Evolutionary conservation across 306 rosid genomes (phyloP).

Genomic region (Pachyrhizus erosus): DNA sequence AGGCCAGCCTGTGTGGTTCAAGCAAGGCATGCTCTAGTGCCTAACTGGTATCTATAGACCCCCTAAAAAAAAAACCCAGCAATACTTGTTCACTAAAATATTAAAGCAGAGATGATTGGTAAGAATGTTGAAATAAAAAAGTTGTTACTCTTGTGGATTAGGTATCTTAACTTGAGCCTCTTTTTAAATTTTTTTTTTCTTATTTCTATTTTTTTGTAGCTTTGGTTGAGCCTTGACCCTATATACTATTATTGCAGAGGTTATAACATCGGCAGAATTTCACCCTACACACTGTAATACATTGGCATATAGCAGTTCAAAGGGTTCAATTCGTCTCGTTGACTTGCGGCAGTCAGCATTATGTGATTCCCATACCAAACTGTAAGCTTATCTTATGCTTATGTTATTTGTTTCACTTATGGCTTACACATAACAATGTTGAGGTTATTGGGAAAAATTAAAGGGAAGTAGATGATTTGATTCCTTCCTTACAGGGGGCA

Average conservation of each 20-base stretch:
- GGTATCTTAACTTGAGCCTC: not conserved
- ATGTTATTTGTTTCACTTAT: slow-evolving; percentile 18
- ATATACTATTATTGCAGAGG: slow-evolving; percentile 73
- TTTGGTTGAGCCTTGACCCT: slow-evolving; percentile 34
- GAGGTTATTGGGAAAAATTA: not conserved
- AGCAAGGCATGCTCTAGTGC: not conserved
- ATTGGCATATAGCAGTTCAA: slow-evolving; percentile 97
- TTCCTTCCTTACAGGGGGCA: not conserved
- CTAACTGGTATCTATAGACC: not conserved
- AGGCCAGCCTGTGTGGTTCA: not conserved
- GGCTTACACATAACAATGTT: not conserved
- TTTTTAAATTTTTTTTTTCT: not conserved
- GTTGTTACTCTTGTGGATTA: not conserved
- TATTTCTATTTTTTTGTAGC: not conserved
- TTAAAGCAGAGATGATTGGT: slow-evolving; percentile 10
- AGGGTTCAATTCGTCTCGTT: slow-evolving; percentile 95
- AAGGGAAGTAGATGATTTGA: not conserved
- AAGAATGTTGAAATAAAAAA: not conserved
- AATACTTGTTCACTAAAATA: not conserved
- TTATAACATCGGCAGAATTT: slow-evolving; percentile 99
- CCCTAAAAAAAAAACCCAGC: not conserved
- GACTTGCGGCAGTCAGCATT: slow-evolving; percentile 99
- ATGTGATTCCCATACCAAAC: slow-evolving; percentile 93
- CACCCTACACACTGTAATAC: slow-evolving; percentile 95
- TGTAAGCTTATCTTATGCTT: slow-evolving; percentile 58